These are phyloP conservation scores for Volvariella volvacea DNA, from an alignment of 1,284 basidiomycete species.

Conservation along the genomic window DNA sequence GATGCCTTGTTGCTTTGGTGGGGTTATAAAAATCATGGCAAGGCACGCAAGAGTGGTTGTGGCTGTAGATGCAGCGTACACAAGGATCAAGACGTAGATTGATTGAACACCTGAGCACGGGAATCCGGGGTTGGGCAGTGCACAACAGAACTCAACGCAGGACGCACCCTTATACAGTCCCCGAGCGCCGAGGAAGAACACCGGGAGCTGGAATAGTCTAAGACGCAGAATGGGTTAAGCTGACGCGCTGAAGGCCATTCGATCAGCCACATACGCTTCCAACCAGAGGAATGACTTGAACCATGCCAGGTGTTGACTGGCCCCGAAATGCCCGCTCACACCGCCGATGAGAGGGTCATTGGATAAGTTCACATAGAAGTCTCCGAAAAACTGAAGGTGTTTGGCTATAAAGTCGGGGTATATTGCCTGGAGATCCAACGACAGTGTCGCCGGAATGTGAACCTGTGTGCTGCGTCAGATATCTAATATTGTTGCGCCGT, in stretches of 20 bases:
- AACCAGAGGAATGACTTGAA: constrained; percentile 58
- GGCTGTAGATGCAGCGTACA: constrained; percentile 73
- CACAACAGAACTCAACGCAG: not conserved
- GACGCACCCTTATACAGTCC: constrained; percentile 60
- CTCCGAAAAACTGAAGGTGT: constrained; percentile 30
- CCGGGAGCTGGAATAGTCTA: constrained; percentile 72
- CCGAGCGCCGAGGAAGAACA: constrained; percentile 62
- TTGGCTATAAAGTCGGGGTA: constrained; percentile 37
- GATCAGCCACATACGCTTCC: constrained; percentile 37
- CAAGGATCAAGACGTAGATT: constrained; percentile 52
- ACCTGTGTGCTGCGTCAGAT: constrained; percentile 29
- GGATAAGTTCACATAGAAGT: constrained; percentile 42
- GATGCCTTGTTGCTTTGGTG: constrained; percentile 20
- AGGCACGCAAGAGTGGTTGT: constrained; percentile 76
- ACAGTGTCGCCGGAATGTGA: constrained; percentile 57
- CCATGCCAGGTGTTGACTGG: constrained; percentile 42
- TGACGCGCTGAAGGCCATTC: constrained; percentile 2
- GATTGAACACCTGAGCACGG: constrained; percentile 17
- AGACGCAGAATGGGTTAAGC: not conserved
- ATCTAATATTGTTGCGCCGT: not conserved
- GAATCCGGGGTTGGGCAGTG: not conserved
- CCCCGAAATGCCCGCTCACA: constrained; percentile 36
- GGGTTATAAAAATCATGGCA: constrained; percentile 42
- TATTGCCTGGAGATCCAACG: constrained; percentile 66
- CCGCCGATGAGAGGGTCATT: constrained; percentile 61